A percentile compares a stretch with the other conserved stretches of the same genome.
Evolutionary conservation across 2,329 filamentous ascomycete genomes (phyloP).

Genomic region (Lachnellula suecica): DNA sequence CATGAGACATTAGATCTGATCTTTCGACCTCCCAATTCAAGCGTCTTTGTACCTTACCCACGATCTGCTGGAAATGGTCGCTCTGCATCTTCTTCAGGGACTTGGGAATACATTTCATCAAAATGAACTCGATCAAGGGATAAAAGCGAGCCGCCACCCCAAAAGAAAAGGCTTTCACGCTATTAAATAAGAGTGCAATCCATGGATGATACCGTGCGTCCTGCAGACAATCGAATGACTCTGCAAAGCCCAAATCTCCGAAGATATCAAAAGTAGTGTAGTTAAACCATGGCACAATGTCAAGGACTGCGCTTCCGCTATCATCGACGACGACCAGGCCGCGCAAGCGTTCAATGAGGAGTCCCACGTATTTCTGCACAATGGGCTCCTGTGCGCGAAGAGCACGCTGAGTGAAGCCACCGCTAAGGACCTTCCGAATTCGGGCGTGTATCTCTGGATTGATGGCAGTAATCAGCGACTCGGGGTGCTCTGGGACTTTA

Average conservation of each 20-base stretch:
- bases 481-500: background rate
- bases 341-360: conserved; percentile 4
- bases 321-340: conserved; percentile 1
- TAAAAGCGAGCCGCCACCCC: conserved; percentile 2
- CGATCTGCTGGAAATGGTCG: conserved; percentile 3
- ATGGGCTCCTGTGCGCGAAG: conserved; percentile 31
- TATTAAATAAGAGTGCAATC: conserved; percentile 9
- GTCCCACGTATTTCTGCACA: conserved; percentile 9
- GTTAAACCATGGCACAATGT: conserved; percentile 35
- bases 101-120: conserved; percentile 1
- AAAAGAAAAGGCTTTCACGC: conserved; percentile 1
- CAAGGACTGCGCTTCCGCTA: background rate
- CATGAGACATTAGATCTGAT: conserved; percentile 7
- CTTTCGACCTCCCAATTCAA: background rate
- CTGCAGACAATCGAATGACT: conserved; percentile 36
- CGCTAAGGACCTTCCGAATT: conserved; percentile 25
- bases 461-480: background rate
- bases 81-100: background rate
- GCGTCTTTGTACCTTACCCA: conserved; percentile 5
- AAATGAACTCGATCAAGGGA: background rate
- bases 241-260: conserved; percentile 44
- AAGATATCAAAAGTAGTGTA: conserved; percentile 38
- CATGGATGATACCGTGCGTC: conserved; percentile 28
- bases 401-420: conserved; percentile 32
- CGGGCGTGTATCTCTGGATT: conserved; percentile 18